Conservation (phyloP, 306 rosid genomes). For the Cucumis melo region DNA sequence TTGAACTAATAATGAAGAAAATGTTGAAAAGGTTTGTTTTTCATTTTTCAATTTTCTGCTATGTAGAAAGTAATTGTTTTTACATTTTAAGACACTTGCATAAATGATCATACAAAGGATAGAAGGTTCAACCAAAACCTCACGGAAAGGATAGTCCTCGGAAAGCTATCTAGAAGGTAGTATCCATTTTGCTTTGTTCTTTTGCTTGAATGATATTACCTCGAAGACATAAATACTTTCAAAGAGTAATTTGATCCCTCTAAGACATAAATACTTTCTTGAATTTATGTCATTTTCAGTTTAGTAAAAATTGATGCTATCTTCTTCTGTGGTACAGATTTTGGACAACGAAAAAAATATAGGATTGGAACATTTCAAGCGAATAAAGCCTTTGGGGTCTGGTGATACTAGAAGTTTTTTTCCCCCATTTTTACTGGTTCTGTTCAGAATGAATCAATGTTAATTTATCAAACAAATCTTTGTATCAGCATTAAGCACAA, state of each 20-base stretch:
- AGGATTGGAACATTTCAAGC: conserved; percentile 71
- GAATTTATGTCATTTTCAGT: neutral
- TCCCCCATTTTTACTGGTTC: no score
- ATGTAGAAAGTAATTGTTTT: no score
- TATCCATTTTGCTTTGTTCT: neutral
- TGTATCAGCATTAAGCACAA: no score
- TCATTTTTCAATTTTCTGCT: no score
- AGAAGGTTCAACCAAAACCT: no score
- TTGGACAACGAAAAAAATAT: conserved; percentile 56
- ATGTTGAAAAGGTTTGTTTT: no score
- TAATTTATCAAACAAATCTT: no score
- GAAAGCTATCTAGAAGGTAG: conserved; percentile 78
- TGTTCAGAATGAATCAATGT: no score
- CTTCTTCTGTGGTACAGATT: conserved; percentile 33
- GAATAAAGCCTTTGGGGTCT: conserved; percentile 76
- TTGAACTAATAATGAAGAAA: no score
- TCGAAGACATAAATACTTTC: neutral
- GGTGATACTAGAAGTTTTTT: conserved; percentile 80
- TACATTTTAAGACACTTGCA: no score
- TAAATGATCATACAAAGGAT: no score
- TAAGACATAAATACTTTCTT: neutral
- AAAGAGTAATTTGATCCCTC: neutral
- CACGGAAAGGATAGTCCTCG: conserved; percentile 45
- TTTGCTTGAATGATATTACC: neutral
- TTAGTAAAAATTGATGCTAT: neutral